Conservation (phyloP, 176 grass and related monocot genomes). For the Ensete ventricosum region DNA sequence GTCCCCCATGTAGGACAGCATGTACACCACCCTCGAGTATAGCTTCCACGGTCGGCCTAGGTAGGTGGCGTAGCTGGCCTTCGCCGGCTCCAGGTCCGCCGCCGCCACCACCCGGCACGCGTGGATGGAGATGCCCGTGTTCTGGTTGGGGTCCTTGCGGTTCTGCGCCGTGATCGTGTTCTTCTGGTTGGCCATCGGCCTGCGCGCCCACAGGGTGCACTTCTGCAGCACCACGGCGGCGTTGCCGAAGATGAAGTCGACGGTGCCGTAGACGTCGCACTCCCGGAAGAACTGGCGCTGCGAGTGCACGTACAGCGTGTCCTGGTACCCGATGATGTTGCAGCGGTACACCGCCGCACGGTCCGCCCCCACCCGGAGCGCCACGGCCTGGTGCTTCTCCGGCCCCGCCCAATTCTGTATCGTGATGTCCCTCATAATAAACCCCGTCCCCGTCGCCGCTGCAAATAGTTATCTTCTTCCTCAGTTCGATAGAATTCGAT, state of each 20-base stretch:
- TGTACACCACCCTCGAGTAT: constrained; percentile 48
- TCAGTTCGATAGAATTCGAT: too few relatives aligned
- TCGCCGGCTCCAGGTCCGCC: constrained; percentile 12
- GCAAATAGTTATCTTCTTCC: neutral
- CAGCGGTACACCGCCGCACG: constrained; percentile 49
- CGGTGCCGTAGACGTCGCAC: constrained; percentile 50
- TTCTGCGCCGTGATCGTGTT: constrained; percentile 56
- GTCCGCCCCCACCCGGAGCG: constrained; percentile 41
- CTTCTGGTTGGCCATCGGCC: constrained; percentile 34
- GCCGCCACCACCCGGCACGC: constrained; percentile 29
- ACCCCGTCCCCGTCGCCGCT: constrained; percentile 43
- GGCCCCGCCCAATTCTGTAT: constrained; percentile 57
- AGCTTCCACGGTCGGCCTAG: constrained; percentile 52
- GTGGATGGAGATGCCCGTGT: constrained; percentile 53
- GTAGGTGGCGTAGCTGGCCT: constrained; percentile 31
- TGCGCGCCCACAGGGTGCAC: constrained; percentile 39
- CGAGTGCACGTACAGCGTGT: constrained; percentile 44
- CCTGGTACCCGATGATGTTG: constrained; percentile 44
- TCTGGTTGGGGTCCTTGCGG: constrained; percentile 32
- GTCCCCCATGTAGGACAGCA: constrained; percentile 38
- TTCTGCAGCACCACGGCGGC: constrained; percentile 61
- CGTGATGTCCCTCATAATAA: constrained; percentile 53
- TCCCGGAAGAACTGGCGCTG: constrained; percentile 49
- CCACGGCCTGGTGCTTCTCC: constrained; percentile 49
- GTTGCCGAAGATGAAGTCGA: constrained; percentile 60